Evolutionary conservation across 352 stramenopile species (phyloP), one percentile per base, ranked within the genome.

Genomic region (Aphanomyces astaci): DNA sequence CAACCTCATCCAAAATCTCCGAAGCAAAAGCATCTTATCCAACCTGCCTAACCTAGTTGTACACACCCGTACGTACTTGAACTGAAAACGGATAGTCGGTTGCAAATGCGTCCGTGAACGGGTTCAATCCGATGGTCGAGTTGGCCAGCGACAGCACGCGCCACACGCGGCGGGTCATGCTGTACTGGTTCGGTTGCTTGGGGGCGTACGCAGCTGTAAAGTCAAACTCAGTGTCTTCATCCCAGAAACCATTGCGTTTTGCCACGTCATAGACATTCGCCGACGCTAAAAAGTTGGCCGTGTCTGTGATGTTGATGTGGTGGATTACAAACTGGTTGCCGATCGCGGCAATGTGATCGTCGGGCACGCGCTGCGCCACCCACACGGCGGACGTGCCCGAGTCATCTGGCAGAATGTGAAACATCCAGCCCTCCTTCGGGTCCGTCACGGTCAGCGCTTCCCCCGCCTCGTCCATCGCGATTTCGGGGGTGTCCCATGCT

Each of bases 271-370:
- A 84, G 5, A 98, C 62, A 67, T 96, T 98, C 9, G 77, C 63
- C 17, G 88, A 97, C 22, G 89, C 93, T 45, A 98, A 75, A 59
- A 97, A 98, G 63, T 87, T 81, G 15, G 89, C 77, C 3, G 82
- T 71, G 55, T 96, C 73, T 46, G 71, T 82, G 39, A 90, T 65
- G 69, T 94, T 73, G 24, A 98, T 64, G 62, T 95, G 73, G 48
- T 90, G 88, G 73, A 98, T 97, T 24, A 97, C 82, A 76, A 98
- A 98, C 76, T 96, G 86, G 74, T 98, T 98, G 10, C 91, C 91
- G 2, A 98, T 85, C 5, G 87, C 79, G 11, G 79, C 72, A 48
- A 93, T 73, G 32, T 72, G 66, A 17, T 62, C 27, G 31, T 71
- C 24, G 13, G 66, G 39, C 10, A 72, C 5, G 19, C 64, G 40